These are phyloP conservation scores for Cladosporium sphaerospermum DNA, from an alignment of 2,329 filamentous ascomycete genomes.

Conservation along the genomic window DNA sequence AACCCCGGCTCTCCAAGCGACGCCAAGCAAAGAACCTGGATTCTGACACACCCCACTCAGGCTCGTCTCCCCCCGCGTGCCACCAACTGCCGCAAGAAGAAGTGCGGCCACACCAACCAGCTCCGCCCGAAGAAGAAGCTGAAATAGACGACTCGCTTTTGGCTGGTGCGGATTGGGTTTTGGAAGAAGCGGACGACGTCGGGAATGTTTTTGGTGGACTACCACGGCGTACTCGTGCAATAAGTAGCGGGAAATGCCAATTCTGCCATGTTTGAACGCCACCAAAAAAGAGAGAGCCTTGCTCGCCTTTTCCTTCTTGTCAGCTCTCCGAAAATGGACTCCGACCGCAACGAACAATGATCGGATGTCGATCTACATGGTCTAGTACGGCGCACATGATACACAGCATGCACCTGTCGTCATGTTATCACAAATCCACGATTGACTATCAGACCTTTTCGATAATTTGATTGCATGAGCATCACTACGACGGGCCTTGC, in stretches of 20 bases:
- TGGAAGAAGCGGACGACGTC: not conserved
- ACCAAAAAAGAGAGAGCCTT: slow-evolving; percentile 1
- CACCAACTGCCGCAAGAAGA: slow-evolving; percentile 99
- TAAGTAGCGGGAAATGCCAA: slow-evolving; percentile 12
- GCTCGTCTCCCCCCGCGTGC: slow-evolving; percentile 91
- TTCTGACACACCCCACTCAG: slow-evolving; percentile 27
- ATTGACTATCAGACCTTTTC: too few relatives aligned
- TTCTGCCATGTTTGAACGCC: slow-evolving; percentile 12
- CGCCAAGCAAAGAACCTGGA: slow-evolving; percentile 20
- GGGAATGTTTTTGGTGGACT: slow-evolving; percentile 10
- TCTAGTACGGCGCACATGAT: too few relatives aligned
- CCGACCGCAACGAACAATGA: too few relatives aligned
- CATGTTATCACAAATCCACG: too few relatives aligned
- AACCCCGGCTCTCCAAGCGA: not conserved
- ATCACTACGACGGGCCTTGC: not conserved
- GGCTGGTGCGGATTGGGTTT: slow-evolving; percentile 18
- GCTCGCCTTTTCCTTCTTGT: too few relatives aligned
- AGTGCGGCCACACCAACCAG: slow-evolving; percentile 99
- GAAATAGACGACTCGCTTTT: slow-evolving; percentile 62
- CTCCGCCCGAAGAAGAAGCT: slow-evolving; percentile 99
- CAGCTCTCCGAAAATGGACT: too few relatives aligned
- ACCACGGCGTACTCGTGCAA: slow-evolving; percentile 7
- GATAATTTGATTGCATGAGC: too few relatives aligned
- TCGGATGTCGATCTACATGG: too few relatives aligned
- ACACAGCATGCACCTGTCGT: too few relatives aligned